Percentiles rank a stretch among this genome's conserved stretches.
These are phyloP conservation scores for Ogataea corticis DNA, from an alignment of 805 yeast genomes.

Conservation along the genomic window DNA sequence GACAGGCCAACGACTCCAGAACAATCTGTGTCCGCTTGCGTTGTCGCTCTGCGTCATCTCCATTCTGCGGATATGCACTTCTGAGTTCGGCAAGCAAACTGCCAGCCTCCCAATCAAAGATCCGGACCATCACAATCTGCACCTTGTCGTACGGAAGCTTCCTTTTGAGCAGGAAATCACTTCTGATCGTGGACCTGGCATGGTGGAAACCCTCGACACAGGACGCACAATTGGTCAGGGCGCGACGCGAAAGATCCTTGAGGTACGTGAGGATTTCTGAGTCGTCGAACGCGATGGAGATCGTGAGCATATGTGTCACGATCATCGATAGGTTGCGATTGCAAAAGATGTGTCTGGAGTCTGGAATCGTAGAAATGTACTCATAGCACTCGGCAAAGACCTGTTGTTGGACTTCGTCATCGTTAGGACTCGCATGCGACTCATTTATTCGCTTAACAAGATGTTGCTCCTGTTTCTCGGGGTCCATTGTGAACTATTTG, in stretches of 20 bases:
- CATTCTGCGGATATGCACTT: no score
- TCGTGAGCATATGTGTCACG: conserved; percentile 49
- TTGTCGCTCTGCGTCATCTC: no score
- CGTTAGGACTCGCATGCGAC: conserved; percentile 35
- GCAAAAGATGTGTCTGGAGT: conserved; percentile 54
- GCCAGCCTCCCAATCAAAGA: conserved; percentile 30
- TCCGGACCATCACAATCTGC: conserved; percentile 23
- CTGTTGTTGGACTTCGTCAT: conserved; percentile 36
- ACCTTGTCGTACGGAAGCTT: conserved; percentile 30
- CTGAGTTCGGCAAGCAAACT: conserved; percentile 17
- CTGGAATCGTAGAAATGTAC: conserved; percentile 15
- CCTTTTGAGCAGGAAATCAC: conserved; percentile 52
- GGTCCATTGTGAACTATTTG: neutral
- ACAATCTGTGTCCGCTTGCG: neutral
- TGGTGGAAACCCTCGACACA: conserved; percentile 57
- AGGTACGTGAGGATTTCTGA: conserved; percentile 14
- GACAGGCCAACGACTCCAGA: conserved; percentile 37
- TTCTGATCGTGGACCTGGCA: conserved; percentile 51
- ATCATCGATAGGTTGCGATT: conserved; percentile 50
- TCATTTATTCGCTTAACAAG: conserved; percentile 23
- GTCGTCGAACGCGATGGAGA: conserved; percentile 43
- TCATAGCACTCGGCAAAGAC: conserved; percentile 42
- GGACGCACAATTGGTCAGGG: conserved; percentile 49
- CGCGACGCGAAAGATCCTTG: conserved; percentile 19
- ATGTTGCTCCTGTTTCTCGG: neutral